These are phyloP conservation scores for Mycena epipterygia DNA, from an alignment of 768 basidiomycete species.

Conservation along the genomic window DNA sequence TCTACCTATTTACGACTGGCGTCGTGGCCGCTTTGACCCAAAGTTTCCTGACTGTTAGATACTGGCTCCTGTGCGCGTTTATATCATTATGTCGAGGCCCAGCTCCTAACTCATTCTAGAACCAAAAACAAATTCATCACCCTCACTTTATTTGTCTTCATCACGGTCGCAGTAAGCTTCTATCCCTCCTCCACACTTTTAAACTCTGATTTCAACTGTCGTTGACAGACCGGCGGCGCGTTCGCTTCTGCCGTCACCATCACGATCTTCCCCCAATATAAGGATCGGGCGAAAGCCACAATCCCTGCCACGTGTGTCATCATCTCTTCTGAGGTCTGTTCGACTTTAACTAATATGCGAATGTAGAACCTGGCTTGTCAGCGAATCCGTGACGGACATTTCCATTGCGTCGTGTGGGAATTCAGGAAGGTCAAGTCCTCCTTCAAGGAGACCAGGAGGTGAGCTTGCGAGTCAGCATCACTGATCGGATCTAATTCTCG, in stretches of 20 bases:
- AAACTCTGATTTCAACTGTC: too few species aligned
- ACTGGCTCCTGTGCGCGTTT: too few species aligned
- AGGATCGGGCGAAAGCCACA: slow-evolving; percentile 13
- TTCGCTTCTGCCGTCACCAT: slow-evolving; percentile 4
- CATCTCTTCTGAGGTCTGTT: slow-evolving; percentile 5
- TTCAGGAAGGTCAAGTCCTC: slow-evolving; percentile 2
- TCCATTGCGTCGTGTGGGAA: slow-evolving; percentile 17
- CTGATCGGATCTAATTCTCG: slow-evolving; percentile 11
- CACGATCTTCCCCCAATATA: slow-evolving; percentile 10
- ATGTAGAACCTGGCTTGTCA: slow-evolving; percentile 15
- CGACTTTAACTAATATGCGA: slow-evolving; percentile 8
- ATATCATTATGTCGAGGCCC: too few species aligned
- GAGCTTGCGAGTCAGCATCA: slow-evolving; percentile 10
- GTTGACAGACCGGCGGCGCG: slow-evolving; percentile 11
- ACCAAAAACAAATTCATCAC: too few species aligned
- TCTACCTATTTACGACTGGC: slow-evolving; percentile 18
- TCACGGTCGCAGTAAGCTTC: too few species aligned
- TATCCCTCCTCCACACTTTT: too few species aligned
- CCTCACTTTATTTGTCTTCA: too few species aligned
- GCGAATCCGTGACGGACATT: slow-evolving; percentile 18
- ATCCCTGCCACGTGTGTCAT: too few species aligned
- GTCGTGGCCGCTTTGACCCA: too few species aligned
- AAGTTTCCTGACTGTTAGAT: too few species aligned
- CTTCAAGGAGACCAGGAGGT: too few species aligned
- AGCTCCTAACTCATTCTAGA: too few species aligned